Evolutionary conservation across 495 filamentous ascomycete species (phyloP), one percentile per base, ranked within the genome.

Genomic region (Cetradonia linearis): DNA sequence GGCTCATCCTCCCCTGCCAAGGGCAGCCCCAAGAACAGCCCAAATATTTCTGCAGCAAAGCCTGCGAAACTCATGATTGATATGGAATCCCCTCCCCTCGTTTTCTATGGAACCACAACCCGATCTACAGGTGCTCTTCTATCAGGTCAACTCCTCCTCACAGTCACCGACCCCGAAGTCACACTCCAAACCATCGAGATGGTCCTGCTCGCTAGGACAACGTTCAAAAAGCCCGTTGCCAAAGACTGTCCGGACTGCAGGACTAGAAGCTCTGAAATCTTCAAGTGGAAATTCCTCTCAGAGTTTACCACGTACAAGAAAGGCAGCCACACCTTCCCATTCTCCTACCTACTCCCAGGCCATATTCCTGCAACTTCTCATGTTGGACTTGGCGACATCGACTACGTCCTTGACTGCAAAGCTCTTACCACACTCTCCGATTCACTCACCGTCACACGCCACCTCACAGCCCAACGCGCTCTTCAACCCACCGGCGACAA

Each of bases 51-150:
- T 27, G 59, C 67, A 7, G 47, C 60, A 28, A 70, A 76, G 44
- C 69, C 76, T 0, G 82, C 82, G n/a, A 83, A 81, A 53, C 70
- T 96, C 55, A 80, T 84, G 28, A 83, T 92, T 72, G 76, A 83
- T 38, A 86, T 96, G 59, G 93, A 99, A 74, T 95, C 89, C 3
- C 89, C 93, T 0, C 93, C 93, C 1, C 75, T 92, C 11, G 81
- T 96, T 18, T 85, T 94, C 74, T 90, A 91, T 66, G 90, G 88
- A 23, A 74, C 78, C 9, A 77, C 89, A 1, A 77, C 83, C 52
- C 80, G 79, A 63, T 96, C 90, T 28, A 87, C 85, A 8, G 93
- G 93, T 56, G 90, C 93, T 8, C 73, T 99, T 40, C 81, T 97
- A 44, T 95, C 89, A 2, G 91, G 90, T 42, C 88, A 89, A 59